These are phyloP conservation scores for Aspergillus transmontanensis DNA, from an alignment of 2,329 filamentous ascomycete species.

Conservation along the genomic window DNA sequence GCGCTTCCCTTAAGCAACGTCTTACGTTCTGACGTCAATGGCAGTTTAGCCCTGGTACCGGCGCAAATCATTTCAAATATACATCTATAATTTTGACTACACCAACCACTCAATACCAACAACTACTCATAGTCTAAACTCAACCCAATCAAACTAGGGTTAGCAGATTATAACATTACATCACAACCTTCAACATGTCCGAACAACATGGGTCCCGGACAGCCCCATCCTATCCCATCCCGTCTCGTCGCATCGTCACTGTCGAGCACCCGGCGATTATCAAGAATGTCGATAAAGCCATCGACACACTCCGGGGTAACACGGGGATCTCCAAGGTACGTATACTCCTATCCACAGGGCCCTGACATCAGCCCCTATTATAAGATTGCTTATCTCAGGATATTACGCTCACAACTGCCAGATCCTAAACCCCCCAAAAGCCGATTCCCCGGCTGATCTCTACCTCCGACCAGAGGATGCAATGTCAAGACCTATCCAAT, in stretches of 20 bases:
- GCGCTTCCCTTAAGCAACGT: background rate
- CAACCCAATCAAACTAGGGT: background rate
- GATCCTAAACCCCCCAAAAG: conserved; percentile 49
- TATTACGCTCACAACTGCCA: conserved; percentile 25
- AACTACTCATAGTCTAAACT: background rate
- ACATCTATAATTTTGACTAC: background rate
- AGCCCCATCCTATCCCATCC: conserved; percentile 55
- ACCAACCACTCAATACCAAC: background rate
- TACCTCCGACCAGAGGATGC: conserved; percentile 79
- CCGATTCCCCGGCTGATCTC: conserved; percentile 62
- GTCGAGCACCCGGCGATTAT: conserved; percentile 70
- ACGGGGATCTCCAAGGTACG: conserved; percentile 56
- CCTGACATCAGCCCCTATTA: background rate
- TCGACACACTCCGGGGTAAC: conserved; percentile 64
- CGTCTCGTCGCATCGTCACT: conserved; percentile 56
- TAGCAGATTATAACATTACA: background rate
- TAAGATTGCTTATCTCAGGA: background rate
- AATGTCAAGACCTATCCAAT: conserved; percentile 75
- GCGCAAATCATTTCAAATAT: background rate
- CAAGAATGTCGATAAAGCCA: conserved; percentile 64
- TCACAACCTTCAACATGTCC: conserved; percentile 22
- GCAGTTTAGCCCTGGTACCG: background rate
- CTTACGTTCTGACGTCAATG: conserved; percentile 1
- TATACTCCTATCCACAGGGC: background rate
- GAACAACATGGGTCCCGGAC: conserved; percentile 27